Percentiles rank a stretch among this genome's conserved stretches.
phyloP scores from a whole-genome alignment of 371 early-diverging fungal genomes.

The Apophysomyces ossiformis region DNA sequence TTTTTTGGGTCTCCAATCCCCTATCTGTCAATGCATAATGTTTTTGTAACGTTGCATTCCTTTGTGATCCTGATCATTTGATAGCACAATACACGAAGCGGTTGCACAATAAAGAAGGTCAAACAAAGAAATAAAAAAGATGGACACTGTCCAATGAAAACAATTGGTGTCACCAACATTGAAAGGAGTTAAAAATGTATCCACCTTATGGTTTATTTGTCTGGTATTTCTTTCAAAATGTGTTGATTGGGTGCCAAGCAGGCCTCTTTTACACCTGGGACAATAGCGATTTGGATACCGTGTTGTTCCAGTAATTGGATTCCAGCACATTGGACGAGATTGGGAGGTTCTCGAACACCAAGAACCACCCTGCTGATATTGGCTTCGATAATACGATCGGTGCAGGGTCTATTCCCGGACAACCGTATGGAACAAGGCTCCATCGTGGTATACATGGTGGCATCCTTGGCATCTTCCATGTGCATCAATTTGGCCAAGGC shows the following conservation, averaged over 20 bases:
- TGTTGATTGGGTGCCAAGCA: constrained; percentile 78
- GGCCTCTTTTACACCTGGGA: constrained; percentile 71
- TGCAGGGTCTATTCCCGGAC: constrained; percentile 79
- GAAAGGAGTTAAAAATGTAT: too few relatives aligned
- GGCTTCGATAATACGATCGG: constrained; percentile 69
- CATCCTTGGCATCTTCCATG: constrained; percentile 23
- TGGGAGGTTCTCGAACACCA: constrained; percentile 87
- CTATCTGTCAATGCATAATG: too few relatives aligned
- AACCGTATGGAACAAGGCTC: constrained; percentile 86
- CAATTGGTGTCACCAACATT: too few relatives aligned
- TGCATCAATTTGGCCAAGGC: constrained; percentile 68
- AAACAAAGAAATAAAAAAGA: too few relatives aligned
- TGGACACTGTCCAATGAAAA: too few relatives aligned
- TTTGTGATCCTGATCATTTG: too few relatives aligned
- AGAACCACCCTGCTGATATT: constrained; percentile 80
- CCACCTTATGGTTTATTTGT: too few relatives aligned
- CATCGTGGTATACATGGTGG: constrained; percentile 90
- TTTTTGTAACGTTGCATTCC: too few relatives aligned
- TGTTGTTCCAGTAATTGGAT: constrained; percentile 57
- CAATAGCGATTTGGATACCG: constrained; percentile 68
- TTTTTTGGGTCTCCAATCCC: background rate
- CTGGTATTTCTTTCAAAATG: constrained; percentile 32
- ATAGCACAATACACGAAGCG: too few relatives aligned
- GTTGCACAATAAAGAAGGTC: too few relatives aligned
- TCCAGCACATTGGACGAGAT: constrained; percentile 80